A percentile compares a stretch with the other conserved stretches of the same genome.
Conservation (phyloP, 768 basidiomycete genomes). For the Auricularia auricula-judae region DNA sequence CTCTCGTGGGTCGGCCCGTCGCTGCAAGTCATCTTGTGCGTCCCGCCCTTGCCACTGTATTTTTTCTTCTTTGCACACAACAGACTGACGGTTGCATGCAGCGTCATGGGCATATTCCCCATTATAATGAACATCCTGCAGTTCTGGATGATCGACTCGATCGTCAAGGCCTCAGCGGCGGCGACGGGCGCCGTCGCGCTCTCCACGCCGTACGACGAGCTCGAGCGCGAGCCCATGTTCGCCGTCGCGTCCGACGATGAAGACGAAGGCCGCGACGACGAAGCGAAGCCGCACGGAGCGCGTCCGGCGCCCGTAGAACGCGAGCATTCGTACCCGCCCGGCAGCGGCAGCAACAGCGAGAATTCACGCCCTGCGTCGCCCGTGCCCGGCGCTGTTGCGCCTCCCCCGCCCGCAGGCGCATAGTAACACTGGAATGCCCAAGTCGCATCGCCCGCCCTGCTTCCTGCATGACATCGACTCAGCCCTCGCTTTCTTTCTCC, state of each 20-base stretch:
- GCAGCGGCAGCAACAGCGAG: not conserved
- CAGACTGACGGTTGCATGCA: constrained; percentile 16
- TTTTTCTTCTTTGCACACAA: not conserved
- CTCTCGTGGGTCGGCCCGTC: constrained; percentile 66
- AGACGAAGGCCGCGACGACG: constrained; percentile 32
- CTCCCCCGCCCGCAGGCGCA: not conserved
- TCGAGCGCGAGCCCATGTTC: constrained; percentile 57
- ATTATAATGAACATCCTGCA: constrained; percentile 82
- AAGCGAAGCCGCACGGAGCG: not conserved
- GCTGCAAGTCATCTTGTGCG: constrained; percentile 74
- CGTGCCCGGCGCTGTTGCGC: not conserved
- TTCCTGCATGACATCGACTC: too few relatives aligned
- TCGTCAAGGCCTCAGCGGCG: constrained; percentile 61
- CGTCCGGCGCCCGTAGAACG: not conserved
- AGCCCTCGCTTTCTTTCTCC: too few relatives aligned
- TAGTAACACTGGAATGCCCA: not conserved
- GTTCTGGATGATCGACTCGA: constrained; percentile 92
- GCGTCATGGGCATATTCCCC: constrained; percentile 87
- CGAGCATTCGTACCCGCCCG: not conserved
- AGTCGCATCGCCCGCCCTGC: not conserved
- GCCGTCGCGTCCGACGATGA: constrained; percentile 39
- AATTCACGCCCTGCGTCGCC: not conserved
- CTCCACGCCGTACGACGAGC: constrained; percentile 23
- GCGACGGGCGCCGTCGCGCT: constrained; percentile 23
- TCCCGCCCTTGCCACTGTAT: constrained; percentile 9